Percentiles rank a stretch among this genome's conserved stretches.
Conservation (phyloP, 768 basidiomycete species). For the Lactarius sanguifluus region DNA sequence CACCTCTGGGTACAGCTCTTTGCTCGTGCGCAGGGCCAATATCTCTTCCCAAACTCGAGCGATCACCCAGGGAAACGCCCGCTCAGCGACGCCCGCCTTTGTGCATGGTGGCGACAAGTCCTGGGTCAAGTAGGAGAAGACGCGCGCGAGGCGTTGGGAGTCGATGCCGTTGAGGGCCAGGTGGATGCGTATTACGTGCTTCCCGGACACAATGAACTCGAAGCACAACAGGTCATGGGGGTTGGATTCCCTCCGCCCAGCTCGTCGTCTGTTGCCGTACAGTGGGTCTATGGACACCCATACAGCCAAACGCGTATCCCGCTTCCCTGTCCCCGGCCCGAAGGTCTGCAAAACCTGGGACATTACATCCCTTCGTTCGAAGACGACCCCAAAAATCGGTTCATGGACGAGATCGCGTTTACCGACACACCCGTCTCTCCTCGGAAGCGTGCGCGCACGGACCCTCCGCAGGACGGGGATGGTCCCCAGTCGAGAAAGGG, state of each 20-base stretch:
- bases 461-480: constrained; percentile 14
- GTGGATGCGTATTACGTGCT: constrained; percentile 59
- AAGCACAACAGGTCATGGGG: constrained; percentile 61
- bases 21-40: constrained; percentile 92
- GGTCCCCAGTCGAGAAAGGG: constrained; percentile 19
- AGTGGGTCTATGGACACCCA: constrained; percentile 81
- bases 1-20: constrained; percentile 5
- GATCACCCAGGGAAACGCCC: constrained; percentile 69
- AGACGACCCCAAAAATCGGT: constrained; percentile 96
- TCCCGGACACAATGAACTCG: constrained; percentile 66
- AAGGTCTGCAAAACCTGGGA: constrained; percentile 52
- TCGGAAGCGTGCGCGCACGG: constrained; percentile 54
- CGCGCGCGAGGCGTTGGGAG: constrained; percentile 31
- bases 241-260: constrained; percentile 34
- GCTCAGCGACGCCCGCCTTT: constrained; percentile 74
- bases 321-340: constrained; percentile 48
- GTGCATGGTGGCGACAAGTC: constrained; percentile 90
- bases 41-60: constrained; percentile 88
- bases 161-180: constrained; percentile 30
- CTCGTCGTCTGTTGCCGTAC: constrained; percentile 23
- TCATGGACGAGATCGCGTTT: constrained; percentile 86
- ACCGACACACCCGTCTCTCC: constrained; percentile 56
- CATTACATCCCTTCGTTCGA: constrained; percentile 85
- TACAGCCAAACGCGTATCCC: constrained; percentile 50
- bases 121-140: constrained; percentile 55